Conservation (phyloP, 73 alveolate genomes). For the Uronychia setigera region DNA sequence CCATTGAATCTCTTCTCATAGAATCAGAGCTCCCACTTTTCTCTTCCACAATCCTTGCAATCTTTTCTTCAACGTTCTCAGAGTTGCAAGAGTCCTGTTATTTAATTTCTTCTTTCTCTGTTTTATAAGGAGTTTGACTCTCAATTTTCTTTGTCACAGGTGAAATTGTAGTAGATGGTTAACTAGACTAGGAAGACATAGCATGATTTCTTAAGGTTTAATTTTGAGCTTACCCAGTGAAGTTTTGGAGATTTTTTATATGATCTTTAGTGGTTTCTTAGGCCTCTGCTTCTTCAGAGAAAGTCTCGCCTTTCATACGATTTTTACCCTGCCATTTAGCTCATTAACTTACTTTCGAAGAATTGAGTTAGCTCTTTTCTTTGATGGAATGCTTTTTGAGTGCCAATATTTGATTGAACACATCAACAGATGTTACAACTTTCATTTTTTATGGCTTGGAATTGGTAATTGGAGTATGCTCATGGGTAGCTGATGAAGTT, state of each 20-base stretch:
- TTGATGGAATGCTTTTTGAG: not conserved
- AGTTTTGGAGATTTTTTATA: not conserved
- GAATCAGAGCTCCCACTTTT: no score
- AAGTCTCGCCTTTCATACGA: not conserved
- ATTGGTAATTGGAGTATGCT: not conserved
- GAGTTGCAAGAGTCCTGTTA: no score
- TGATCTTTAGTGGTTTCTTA: not conserved
- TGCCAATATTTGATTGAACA: not conserved
- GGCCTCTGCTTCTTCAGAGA: not conserved
- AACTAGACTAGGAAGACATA: no score
- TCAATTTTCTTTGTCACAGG: no score
- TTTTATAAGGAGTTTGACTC: no score
- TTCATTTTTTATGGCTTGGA: not conserved
- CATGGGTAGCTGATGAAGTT: no score
- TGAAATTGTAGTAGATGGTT: no score
- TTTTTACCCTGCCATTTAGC: not conserved
- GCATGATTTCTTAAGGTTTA: not conserved
- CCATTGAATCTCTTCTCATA: no score
- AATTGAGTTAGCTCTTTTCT: not conserved
- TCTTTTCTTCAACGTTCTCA: no score
- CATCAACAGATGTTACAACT: not conserved
- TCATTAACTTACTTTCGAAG: no score
- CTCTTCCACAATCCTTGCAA: no score
- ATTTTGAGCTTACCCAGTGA: not conserved
- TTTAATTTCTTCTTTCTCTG: no score